Percentiles rank a stretch among this genome's conserved stretches.
These are phyloP conservation scores for Pharnaceum exiguum DNA, from an alignment of 148 eudicot genomes.

Conservation along the genomic window DNA sequence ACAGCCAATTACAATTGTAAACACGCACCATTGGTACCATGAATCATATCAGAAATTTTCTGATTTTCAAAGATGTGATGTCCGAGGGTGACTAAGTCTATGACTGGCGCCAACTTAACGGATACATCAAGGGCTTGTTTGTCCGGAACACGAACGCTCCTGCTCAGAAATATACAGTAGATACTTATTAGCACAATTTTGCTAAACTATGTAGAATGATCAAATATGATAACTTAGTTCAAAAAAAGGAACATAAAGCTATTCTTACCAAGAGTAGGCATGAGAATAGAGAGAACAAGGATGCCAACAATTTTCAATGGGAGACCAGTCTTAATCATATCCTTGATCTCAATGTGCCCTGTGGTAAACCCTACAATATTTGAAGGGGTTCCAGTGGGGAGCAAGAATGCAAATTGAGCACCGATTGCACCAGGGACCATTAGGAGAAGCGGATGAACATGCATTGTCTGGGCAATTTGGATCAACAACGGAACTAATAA, in stretches of 20 bases:
- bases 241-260: background rate
- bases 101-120: constrained; percentile 26
- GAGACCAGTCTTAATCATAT: constrained; percentile 64
- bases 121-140: constrained; percentile 17
- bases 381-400: constrained; percentile 83
- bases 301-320: constrained; percentile 59
- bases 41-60: background rate
- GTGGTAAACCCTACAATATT: constrained; percentile 81
- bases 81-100: too few species aligned
- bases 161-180: constrained; percentile 8
- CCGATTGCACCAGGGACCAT: constrained; percentile 88
- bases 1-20: too few species aligned
- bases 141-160: constrained; percentile 55
- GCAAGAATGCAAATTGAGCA: constrained; percentile 69
- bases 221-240: background rate
- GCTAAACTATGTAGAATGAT: background rate
- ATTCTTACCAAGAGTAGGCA: constrained; percentile 93
- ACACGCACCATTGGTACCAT: too few species aligned
- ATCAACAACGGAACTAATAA: constrained; percentile 63
- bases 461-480: constrained; percentile 64
- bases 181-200: background rate
- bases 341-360: constrained; percentile 62
- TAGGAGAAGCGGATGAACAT: constrained; percentile 62
- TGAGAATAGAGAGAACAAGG: constrained; percentile 41
- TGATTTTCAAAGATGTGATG: background rate